phyloP scores from a whole-genome alignment of 2,329 filamentous ascomycete genomes.

The Alternaria rosae region DNA sequence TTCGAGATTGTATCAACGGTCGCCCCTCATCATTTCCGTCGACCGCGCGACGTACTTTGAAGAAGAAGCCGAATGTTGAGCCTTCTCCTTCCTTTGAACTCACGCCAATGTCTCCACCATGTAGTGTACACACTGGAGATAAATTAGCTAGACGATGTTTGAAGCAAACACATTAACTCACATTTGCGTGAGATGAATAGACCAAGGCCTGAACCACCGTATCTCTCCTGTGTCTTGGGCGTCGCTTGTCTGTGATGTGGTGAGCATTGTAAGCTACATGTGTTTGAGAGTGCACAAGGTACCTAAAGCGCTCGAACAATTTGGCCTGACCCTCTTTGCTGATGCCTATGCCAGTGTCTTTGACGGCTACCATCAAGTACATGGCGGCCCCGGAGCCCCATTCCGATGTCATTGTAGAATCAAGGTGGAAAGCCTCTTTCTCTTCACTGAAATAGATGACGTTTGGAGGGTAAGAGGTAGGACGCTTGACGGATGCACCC shows the following conservation, averaged over 20 bases:
- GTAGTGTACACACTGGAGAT: conserved; percentile 43
- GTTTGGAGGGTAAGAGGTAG: conserved; percentile 53
- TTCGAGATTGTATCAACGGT: conserved; percentile 34
- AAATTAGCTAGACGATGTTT: neutral
- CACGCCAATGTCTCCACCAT: conserved; percentile 50
- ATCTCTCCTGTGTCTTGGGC: conserved; percentile 51
- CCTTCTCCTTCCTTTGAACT: conserved; percentile 46
- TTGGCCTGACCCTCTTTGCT: conserved; percentile 49
- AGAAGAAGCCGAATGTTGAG: conserved; percentile 50
- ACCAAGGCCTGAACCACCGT: conserved; percentile 52
- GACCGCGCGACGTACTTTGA: conserved; percentile 43
- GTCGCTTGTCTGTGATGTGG: conserved; percentile 41
- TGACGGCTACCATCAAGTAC: conserved; percentile 56
- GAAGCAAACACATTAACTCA: conserved; percentile 11
- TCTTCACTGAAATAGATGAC: conserved; percentile 54
- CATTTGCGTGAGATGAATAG: conserved; percentile 50
- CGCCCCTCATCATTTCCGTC: conserved; percentile 30
- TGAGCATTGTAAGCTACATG: neutral
- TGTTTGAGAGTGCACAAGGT: conserved; percentile 9
- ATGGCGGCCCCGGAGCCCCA: conserved; percentile 52
- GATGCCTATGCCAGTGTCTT: conserved; percentile 55
- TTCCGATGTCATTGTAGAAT: conserved; percentile 51
- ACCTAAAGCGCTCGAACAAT: conserved; percentile 54
- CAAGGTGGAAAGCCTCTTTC: conserved; percentile 47
- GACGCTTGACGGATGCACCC: conserved; percentile 48